Conservation (phyloP, 202 grass and related monocot species). For the Sporobolus alterniflorus region DNA sequence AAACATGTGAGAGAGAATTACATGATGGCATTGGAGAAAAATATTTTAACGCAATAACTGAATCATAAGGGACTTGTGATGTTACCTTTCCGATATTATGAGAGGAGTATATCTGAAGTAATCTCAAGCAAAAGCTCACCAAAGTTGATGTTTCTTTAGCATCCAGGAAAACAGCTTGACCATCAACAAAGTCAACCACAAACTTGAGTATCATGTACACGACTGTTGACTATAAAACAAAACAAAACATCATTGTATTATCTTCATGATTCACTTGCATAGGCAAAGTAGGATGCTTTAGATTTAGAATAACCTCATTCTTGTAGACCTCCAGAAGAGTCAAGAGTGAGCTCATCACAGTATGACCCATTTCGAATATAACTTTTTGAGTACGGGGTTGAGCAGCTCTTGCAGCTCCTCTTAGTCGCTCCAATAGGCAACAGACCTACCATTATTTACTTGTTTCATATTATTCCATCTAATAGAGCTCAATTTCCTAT, state of each 20-base stretch:
- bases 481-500: slow-evolving; percentile 29
- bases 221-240: slow-evolving; percentile 71
- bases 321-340: slow-evolving; percentile 90
- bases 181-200: slow-evolving; percentile 96
- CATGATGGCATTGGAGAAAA: slow-evolving; percentile 20
- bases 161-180: slow-evolving; percentile 91
- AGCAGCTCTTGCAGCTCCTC: slow-evolving; percentile 93
- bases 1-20: neutral
- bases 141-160: slow-evolving; percentile 89
- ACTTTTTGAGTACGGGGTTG: slow-evolving; percentile 93
- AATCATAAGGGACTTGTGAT: slow-evolving; percentile 10
- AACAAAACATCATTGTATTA: slow-evolving; percentile 7
- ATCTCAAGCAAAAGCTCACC: slow-evolving; percentile 84
- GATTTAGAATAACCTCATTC: slow-evolving; percentile 71
- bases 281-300: slow-evolving; percentile 19
- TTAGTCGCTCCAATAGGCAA: slow-evolving; percentile 94
- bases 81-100: slow-evolving; percentile 97
- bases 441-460: slow-evolving; percentile 62
- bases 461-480: slow-evolving; percentile 41
- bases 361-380: slow-evolving; percentile 91
- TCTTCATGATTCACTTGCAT: slow-evolving; percentile 24
- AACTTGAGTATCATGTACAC: slow-evolving; percentile 99
- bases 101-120: slow-evolving; percentile 95
- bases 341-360: slow-evolving; percentile 87
- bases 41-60: neutral